Evolutionary conservation across 2,329 filamentous ascomycete species (phyloP), one percentile per base, ranked within the genome.

Genomic region (Neurospora sp.): DNA sequence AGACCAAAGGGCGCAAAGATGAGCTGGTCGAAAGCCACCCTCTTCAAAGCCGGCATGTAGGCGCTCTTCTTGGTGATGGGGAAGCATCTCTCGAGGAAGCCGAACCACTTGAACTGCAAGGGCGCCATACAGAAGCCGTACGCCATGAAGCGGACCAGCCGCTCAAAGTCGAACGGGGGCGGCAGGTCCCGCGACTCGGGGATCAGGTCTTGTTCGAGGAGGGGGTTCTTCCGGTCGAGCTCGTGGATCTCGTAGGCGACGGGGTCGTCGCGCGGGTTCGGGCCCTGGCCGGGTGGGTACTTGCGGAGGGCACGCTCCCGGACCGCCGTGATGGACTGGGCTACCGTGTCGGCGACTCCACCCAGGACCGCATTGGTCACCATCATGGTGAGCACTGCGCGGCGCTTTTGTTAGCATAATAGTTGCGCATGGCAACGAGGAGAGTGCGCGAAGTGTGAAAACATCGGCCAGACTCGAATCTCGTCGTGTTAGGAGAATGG

Each of bases 111-210:
- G 83, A 97, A 97, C 80, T 98, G 95, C 39, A 97, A 77, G 0
- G 96, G 96, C 4, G 96, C 93, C 93, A 98, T 97, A 78, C 91
- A 87, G 82, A 98, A 97, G 78, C 93, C 93, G 80, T 98, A 99
- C 5, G 92, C 91, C 93, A 98, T 97, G 84, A 98, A 99, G 67
- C 96, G 87, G 1, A 93, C 95, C 73, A 97, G 84, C 67, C 96
- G 89, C 82, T 98, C 96, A 77, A 98, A 98, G 81, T 99, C 95
- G 78, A 99, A 98, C 0, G 93, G 89, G 3, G 93, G 91, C 38
- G 93, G 92, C 0, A 91, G 85, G 11, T 79, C 77, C 75, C 85
- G 87, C 38, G 86, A 86, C 39, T 88, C 84, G 70, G 89, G 87
- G 68, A 93, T 89, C 66, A 93, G 81, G 62, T 94, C 92, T 58